Base-by-base conservation (phyloP, 2,329 filamentous ascomycete genomes). In the Scorias spongiosa region DNA sequence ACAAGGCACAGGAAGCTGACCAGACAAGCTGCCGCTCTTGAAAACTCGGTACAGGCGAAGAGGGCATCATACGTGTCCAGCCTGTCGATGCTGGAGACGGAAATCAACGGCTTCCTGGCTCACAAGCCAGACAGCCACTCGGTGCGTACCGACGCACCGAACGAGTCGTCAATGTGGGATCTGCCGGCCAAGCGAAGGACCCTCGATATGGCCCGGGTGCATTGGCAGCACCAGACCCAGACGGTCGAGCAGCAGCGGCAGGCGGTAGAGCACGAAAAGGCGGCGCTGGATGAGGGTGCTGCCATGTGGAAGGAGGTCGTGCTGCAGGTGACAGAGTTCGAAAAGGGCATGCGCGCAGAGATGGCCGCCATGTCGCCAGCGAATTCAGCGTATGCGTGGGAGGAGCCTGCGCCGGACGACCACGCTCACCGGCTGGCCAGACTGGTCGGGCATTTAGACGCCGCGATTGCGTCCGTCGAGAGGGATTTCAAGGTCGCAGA, bases 11-110 rank as follows among this genome's bases (percentile, higher is more conserved):
- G 70, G n/a, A 72, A 70, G 56, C 60, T 87, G 0, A 63, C 73
- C 48, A 69, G 70, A 2, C 70, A 75, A 53, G 75, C 84, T 39
- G 68, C 74, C 6, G 76, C 80, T 44, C 70, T 77, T 1, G 71
- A 72, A 49, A 86, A 80, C 51, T 70, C 71, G 43, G 68, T 80
- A 32, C 81, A 86, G 57, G 78, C 81, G 2, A 77, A 76, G n/a
- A 59, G 86, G 11, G 83, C 80, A 44, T 80, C 80, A 0, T 87
- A 85, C 57, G 75, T 71, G 15, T 74, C 78, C 1, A 80, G 80
- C 3, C 62, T 85, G 30, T 73, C 67, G 44, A 74, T 84, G 43
- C 70, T 84, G 5, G 80, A 87, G 47, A 66, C 65, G 11, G 74
- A 82, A 44, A 68, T 85, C 5, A 63, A 65, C 5, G 65, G 64